Evolutionary conservation across 108 stramenopile genomes (phyloP).

Genomic region (Skeletonema grethae): DNA sequence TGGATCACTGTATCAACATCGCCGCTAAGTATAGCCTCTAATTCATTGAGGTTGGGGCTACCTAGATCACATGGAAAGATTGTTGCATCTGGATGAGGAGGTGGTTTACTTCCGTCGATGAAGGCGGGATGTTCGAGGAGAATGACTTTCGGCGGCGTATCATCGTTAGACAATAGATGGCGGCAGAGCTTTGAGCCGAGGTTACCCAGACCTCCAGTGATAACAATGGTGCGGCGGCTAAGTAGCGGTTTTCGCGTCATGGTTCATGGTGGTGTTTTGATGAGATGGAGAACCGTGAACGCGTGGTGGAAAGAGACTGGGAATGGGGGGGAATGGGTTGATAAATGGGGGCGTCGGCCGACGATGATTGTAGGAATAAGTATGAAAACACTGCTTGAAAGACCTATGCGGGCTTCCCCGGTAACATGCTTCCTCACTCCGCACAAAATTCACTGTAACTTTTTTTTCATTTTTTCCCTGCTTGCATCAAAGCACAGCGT

Average conservation of each 20-base stretch:
- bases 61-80: constrained; percentile 40
- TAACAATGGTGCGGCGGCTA: constrained; percentile 32
- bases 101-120: constrained; percentile 16
- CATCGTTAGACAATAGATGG: constrained; percentile 26
- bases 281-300: no score
- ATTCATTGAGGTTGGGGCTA: constrained; percentile 12
- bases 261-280: no score
- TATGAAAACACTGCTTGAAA: not conserved
- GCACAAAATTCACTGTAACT: no score
- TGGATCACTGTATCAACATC: constrained; percentile 38
- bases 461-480: no score
- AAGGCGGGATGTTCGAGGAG: constrained; percentile 49
- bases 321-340: no score
- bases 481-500: no score
- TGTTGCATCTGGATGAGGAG: constrained; percentile 26
- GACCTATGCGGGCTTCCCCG: no score
- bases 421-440: no score
- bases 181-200: constrained; percentile 47
- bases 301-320: no score
- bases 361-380: not conserved
- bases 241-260: not conserved
- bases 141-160: constrained; percentile 26
- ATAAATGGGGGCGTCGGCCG: not conserved
- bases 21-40: not conserved
- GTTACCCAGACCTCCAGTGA: constrained; percentile 54